phyloP scores from a whole-genome alignment of 1,284 basidiomycete genomes.

The Abortiporus biennis region DNA sequence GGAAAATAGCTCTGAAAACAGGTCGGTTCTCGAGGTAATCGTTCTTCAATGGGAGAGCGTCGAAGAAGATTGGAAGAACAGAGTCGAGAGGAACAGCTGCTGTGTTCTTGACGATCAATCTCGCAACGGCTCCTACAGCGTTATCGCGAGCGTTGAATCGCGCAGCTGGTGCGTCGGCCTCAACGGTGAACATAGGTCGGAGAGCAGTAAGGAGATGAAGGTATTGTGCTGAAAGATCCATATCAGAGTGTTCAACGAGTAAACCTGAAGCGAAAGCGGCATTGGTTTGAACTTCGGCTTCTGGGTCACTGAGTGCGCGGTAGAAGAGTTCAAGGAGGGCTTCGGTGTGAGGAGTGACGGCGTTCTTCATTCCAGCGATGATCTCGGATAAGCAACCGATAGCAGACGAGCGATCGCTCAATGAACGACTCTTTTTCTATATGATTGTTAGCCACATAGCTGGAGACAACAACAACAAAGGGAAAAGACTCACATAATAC shows the following conservation, averaged over 20 bases:
- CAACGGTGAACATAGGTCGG: constrained; percentile 75
- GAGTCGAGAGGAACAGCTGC: constrained; percentile 85
- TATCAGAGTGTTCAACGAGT: constrained; percentile 82
- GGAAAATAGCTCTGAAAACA: constrained; percentile 87
- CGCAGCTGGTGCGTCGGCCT: constrained; percentile 54
- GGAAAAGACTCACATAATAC: constrained; percentile 74
- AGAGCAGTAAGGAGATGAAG: constrained; percentile 75
- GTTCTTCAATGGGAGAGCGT: constrained; percentile 81
- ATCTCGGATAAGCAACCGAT: constrained; percentile 96
- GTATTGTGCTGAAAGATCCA: constrained; percentile 85
- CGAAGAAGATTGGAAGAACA: constrained; percentile 82
- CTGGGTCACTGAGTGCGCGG: constrained; percentile 78
- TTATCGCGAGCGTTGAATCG: constrained; percentile 91
- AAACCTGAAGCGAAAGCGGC: constrained; percentile 94
- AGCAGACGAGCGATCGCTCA: constrained; percentile 89
- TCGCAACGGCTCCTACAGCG: constrained; percentile 87
- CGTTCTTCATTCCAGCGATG: constrained; percentile 86
- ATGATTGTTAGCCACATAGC: constrained; percentile 12
- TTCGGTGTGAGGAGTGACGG: constrained; percentile 84
- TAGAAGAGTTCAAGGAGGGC: constrained; percentile 83
- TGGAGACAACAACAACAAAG: neutral
- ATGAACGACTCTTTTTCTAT: constrained; percentile 79
- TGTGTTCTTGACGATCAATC: constrained; percentile 83
- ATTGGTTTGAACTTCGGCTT: constrained; percentile 93
- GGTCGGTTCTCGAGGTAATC: constrained; percentile 89